Base-by-base conservation (phyloP, 2,329 filamentous ascomycete genomes). In the Cladorrhinum sp. region DNA sequence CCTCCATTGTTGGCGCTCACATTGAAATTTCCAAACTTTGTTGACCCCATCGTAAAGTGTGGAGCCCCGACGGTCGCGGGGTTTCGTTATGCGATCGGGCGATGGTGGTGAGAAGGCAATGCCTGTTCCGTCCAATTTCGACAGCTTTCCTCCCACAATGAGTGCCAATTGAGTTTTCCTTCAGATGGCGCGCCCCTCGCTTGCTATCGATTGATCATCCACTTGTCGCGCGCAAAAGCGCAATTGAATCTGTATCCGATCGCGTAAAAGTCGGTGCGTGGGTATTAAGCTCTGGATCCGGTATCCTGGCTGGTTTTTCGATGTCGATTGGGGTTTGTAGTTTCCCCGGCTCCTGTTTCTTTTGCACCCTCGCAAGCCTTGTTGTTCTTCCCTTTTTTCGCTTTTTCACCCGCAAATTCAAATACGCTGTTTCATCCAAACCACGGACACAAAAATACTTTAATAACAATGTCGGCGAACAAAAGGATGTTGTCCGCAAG, bases 21-120 rank as follows among this genome's bases (percentile, higher is more conserved):
- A 70, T 82, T 73, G 67, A 86, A 86, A 67, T 86, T 84, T 63
- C 84, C 84, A 73, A 85, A 86, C 57, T 82, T 77, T 64, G 83
- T 86, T 64, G 81, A 84, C 67, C 83, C 83, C 83, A 86, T 86
- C 72, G 73, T 75, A 66, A 54, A 60, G 57, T 58, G 60, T 60
- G 59, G 52, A 41, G 54, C 64, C 32, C 61, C 52, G 58, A 36
- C 62, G 50, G 62, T 51, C 38, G 59, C 57, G 54, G 62, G 53
- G 49, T 51, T 25, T 24, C 41, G 60, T 64, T 16, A 50, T 59
- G 56, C 36, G 53, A 55, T 36, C 53, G 60, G 56, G 57, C 58
- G 60, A 58, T 55, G 55, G 60, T 64, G 32, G 57, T 56, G 57
- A 53, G 50, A 52, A 50, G 29, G 20, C n/a, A 22, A 22, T 13